phyloP scores from a whole-genome alignment of 768 basidiomycete species.

The Phlegmacium glaucopus region DNA sequence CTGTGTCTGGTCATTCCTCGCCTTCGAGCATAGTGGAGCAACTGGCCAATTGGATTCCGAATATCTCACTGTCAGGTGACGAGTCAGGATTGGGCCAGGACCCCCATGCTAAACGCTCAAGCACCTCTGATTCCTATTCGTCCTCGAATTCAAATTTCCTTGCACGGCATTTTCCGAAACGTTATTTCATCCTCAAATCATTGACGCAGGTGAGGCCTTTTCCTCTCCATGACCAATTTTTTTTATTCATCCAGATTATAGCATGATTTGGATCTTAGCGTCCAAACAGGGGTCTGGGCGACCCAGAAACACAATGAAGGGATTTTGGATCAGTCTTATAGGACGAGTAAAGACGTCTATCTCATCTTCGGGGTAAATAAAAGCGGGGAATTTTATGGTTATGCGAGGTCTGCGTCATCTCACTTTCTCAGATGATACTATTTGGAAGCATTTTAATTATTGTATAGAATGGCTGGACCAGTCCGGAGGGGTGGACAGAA shows the following conservation, averaged over 20 bases:
- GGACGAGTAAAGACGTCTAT: conserved; percentile 86
- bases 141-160: conserved; percentile 87
- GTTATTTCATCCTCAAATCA: conserved; percentile 94
- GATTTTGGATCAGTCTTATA: conserved; percentile 87
- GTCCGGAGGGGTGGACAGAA: conserved; percentile 48
- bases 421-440: neutral
- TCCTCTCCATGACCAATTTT: neutral
- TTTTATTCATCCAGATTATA: conserved; percentile 24
- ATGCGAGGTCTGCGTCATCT: conserved; percentile 58
- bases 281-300: conserved; percentile 80
- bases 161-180: conserved; percentile 69
- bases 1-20: conserved; percentile 18
- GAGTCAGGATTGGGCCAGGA: conserved; percentile 28
- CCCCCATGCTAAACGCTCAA: conserved; percentile 35
- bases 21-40: conserved; percentile 24
- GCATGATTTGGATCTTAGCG: conserved; percentile 79
- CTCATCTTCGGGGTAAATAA: conserved; percentile 93
- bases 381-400: conserved; percentile 93
- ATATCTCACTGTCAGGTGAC: conserved; percentile 38
- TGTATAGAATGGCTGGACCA: conserved; percentile 67
- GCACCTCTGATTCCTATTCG: conserved; percentile 65
- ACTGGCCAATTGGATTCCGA: conserved; percentile 21
- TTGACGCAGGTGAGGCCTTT: conserved; percentile 59
- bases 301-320: conserved; percentile 93
- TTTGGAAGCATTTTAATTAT: neutral